Percentiles rank a stretch among this genome's conserved stretches.
Evolutionary conservation across 1,139 yeast species (phyloP).

Genomic region (Suhomyces bribrorum): DNA sequence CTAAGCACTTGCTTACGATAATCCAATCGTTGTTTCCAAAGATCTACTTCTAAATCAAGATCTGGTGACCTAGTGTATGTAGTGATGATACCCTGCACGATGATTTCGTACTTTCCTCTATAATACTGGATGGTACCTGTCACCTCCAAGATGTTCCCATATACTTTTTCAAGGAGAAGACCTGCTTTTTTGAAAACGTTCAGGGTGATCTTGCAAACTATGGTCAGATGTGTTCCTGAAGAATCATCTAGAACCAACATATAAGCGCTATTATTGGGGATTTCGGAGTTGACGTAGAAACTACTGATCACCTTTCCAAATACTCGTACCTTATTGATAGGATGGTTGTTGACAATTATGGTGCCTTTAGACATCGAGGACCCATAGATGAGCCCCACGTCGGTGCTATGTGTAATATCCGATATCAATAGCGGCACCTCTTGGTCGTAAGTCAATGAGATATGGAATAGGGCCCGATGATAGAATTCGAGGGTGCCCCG

Average conservation of each 20-base stretch:
- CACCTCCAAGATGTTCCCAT: constrained; percentile 15
- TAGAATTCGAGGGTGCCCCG: constrained; percentile 28
- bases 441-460: constrained; percentile 27
- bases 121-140: constrained; percentile 7
- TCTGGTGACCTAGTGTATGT: not conserved
- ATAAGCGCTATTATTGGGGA: not conserved
- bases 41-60: constrained; percentile 8
- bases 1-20: constrained; percentile 21
- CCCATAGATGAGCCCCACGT: constrained; percentile 26
- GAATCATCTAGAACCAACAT: constrained; percentile 28
- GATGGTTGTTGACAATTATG: constrained; percentile 36
- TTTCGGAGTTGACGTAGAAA: constrained; percentile 6
- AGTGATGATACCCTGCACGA: constrained; percentile 1
- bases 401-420: constrained; percentile 25
- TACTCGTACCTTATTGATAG: constrained; percentile 27
- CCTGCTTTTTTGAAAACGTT: constrained; percentile 16
- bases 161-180: constrained; percentile 7
- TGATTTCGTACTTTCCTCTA: constrained; percentile 6
- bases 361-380: constrained; percentile 17
- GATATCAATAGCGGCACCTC: constrained; percentile 29
- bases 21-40: constrained; percentile 36
- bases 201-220: constrained; percentile 15
- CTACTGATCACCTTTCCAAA: constrained; percentile 29
- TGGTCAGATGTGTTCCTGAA: constrained; percentile 20
- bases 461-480: constrained; percentile 34